Conservation (phyloP, 495 filamentous ascomycete species). For the Niebla homalea region DNA sequence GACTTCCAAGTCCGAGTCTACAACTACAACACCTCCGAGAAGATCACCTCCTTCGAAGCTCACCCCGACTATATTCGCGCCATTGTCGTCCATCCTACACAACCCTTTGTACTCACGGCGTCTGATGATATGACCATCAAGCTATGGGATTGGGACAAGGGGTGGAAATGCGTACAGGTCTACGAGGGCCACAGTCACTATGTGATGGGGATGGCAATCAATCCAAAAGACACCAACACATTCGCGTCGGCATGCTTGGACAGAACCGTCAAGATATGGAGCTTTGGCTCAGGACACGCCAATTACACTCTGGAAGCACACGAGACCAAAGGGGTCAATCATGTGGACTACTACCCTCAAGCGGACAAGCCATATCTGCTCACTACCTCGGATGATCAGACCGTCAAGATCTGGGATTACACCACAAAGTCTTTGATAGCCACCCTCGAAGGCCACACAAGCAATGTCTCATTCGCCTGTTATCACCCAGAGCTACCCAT, state of each 20-base stretch:
- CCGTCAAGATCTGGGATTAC: conserved; percentile 95
- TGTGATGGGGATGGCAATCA: conserved; percentile 99
- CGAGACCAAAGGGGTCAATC: conserved; percentile 95
- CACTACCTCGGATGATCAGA: conserved; percentile 89
- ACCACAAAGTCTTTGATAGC: conserved; percentile 95
- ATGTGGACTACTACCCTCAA: conserved; percentile 94
- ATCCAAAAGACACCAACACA: conserved; percentile 97
- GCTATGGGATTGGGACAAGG: conserved; percentile 97
- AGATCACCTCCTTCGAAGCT: conserved; percentile 95
- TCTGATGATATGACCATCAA: conserved; percentile 99
- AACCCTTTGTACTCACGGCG: conserved; percentile 90
- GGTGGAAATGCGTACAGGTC: conserved; percentile 95
- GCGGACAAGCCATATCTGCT: conserved; percentile 95
- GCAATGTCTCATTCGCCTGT: conserved; percentile 97
- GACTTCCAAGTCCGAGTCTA: conserved; percentile 94
- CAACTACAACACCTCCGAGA: conserved; percentile 99
- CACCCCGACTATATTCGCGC: conserved; percentile 98
- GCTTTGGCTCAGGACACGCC: conserved; percentile 71
- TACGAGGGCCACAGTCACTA: conserved; percentile 98
- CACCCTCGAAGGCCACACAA: conserved; percentile 91
- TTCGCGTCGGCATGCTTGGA: conserved; percentile 96
- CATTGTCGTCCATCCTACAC: conserved; percentile 91
- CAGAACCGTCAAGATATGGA: conserved; percentile 97
- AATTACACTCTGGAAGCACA: conserved; percentile 96
- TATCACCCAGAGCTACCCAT: conserved; percentile 95